Percentiles rank a stretch among this genome's conserved stretches.
Conservation (phyloP, 352 stramenopile species). For the Pythium folliculosum region DNA sequence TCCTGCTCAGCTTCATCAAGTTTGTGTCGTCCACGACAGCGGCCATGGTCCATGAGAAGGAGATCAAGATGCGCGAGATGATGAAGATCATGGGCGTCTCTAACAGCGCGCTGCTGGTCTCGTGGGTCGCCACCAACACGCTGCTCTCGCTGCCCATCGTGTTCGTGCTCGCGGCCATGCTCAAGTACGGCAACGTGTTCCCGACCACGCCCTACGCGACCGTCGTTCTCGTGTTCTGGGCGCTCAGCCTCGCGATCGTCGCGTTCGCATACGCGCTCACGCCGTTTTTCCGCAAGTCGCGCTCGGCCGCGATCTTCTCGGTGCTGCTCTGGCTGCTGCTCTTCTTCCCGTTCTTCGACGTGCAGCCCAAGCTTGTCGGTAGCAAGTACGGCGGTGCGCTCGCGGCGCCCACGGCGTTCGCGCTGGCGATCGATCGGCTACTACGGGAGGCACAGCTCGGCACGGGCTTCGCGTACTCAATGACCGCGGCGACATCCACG, state of each 20-base stretch:
- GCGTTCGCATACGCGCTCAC: conserved; percentile 66
- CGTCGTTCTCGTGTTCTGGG: conserved; percentile 69
- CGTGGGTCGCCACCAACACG: conserved; percentile 56
- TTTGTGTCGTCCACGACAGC: conserved; percentile 73
- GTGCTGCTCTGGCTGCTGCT: conserved; percentile 74
- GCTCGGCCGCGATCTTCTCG: conserved; percentile 59
- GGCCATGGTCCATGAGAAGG: conserved; percentile 81
- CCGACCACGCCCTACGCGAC: conserved; percentile 53
- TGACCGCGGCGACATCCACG: conserved; percentile 38
- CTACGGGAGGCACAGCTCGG: conserved; percentile 59
- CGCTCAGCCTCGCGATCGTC: conserved; percentile 57
- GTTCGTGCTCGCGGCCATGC: conserved; percentile 23
- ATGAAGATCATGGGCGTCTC: conserved; percentile 87
- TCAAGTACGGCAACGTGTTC: conserved; percentile 75
- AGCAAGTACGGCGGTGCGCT: conserved; percentile 59
- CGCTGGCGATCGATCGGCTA: conserved; percentile 60
- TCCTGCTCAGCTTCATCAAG: conserved; percentile 43
- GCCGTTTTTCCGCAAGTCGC: conserved; percentile 73
- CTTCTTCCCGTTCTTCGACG: conserved; percentile 73
- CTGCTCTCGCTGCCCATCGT: conserved; percentile 46
- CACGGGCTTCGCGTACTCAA: conserved; percentile 60
- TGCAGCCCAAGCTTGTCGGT: conserved; percentile 38
- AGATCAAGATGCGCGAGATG: conserved; percentile 71
- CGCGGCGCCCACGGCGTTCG: conserved; percentile 65
- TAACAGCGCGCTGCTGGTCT: conserved; percentile 58